phyloP scores from a whole-genome alignment of 2,329 filamentous ascomycete genomes.

The Penicillium italicum region DNA sequence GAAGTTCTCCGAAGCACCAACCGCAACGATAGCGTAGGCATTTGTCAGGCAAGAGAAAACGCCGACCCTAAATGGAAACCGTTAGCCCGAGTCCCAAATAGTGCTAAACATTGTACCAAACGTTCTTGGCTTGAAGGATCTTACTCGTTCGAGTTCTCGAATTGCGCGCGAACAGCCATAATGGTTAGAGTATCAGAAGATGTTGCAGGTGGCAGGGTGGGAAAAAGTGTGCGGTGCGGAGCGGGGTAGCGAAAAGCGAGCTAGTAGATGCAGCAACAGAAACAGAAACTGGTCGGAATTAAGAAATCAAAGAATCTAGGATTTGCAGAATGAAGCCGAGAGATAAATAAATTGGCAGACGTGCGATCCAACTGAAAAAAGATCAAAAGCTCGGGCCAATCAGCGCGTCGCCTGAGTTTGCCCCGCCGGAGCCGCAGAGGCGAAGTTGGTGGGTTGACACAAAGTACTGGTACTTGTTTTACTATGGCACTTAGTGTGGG shows the following conservation, averaged over 20 bases:
- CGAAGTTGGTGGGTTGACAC: constrained; percentile 1
- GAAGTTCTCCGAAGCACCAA: constrained; percentile 97
- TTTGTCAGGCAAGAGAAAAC: constrained; percentile 97
- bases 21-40: constrained; percentile 89
- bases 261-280: neutral
- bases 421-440: constrained; percentile 17
- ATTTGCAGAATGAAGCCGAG: constrained; percentile 3
- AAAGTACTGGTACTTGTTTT: constrained; percentile 7
- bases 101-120: no score
- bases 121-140: neutral
- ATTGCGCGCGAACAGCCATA: constrained; percentile 50
- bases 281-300: neutral
- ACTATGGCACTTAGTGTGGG: accelerated
- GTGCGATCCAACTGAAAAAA: constrained; percentile 18
- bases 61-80: constrained; percentile 67
- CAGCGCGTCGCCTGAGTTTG: constrained; percentile 1
- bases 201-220: neutral
- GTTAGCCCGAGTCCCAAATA: neutral
- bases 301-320: neutral
- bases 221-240: constrained; percentile 2
- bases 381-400: constrained; percentile 25
- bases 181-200: constrained; percentile 9
- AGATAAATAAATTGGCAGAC: constrained; percentile 13
- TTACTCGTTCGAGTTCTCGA: constrained; percentile 51
- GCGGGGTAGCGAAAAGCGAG: constrained; percentile 13